A percentile compares a stretch with the other conserved stretches of the same genome.
Evolutionary conservation across 2,329 filamentous ascomycete species (phyloP).

Genomic region (Arachnomyces sp.): DNA sequence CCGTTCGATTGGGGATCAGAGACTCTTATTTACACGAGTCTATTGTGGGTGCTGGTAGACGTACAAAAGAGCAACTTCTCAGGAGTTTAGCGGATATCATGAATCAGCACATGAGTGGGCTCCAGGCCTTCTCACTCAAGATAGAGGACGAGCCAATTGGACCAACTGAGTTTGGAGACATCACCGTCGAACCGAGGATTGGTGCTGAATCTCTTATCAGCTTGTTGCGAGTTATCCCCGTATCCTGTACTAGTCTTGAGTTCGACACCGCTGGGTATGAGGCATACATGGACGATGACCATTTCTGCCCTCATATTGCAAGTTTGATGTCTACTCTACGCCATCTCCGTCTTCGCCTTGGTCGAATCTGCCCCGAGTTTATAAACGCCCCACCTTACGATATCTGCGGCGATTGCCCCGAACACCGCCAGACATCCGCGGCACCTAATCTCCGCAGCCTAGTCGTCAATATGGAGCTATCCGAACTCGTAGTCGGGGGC

Average conservation of each 20-base stretch:
- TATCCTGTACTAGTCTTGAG: conserved; percentile 7
- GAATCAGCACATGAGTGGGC: neutral
- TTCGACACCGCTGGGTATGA: conserved; percentile 11
- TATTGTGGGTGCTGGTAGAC: neutral
- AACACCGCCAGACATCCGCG: neutral
- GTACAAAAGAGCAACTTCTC: neutral
- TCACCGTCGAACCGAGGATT: conserved; percentile 3
- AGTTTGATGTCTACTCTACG: conserved; percentile 3
- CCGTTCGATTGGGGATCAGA: conserved; percentile 1
- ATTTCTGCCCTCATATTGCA: conserved; percentile 8
- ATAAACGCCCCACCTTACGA: neutral
- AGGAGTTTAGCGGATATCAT: conserved; percentile 2
- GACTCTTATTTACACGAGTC: neutral
- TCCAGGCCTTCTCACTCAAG: conserved; percentile 5
- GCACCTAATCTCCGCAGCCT: conserved; percentile 8
- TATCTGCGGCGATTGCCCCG: neutral
- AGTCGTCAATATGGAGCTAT: conserved; percentile 9
- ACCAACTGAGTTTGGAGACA: neutral
- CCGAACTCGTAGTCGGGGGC: neutral
- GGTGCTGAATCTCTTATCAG: neutral
- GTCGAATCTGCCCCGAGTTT: conserved; percentile 4
- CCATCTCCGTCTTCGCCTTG: conserved; percentile 8
- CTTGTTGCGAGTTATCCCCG: conserved; percentile 6
- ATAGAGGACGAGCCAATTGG: conserved; percentile 2
- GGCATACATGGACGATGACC: conserved; percentile 1